A percentile compares a stretch with the other conserved stretches of the same genome.
These are phyloP conservation scores for Curvularia hawaiiensis DNA, from an alignment of 2,329 filamentous ascomycete genomes.

Conservation along the genomic window DNA sequence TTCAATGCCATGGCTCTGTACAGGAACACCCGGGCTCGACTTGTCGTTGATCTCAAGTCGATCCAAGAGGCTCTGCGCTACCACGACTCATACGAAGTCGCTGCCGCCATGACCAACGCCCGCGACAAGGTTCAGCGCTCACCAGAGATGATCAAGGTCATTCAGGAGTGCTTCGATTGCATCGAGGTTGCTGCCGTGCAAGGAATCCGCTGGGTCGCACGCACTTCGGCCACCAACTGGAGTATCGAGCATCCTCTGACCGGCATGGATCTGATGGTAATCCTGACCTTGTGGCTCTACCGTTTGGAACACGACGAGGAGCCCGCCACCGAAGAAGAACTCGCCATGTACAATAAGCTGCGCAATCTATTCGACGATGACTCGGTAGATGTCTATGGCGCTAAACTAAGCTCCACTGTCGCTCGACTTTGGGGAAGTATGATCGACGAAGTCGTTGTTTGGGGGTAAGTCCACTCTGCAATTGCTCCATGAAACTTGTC, in stretches of 20 bases:
- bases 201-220: constrained; percentile 97
- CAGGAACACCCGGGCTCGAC: constrained; percentile 86
- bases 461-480: constrained; percentile 76
- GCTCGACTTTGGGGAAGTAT: constrained; percentile 96
- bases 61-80: constrained; percentile 97
- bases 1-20: constrained; percentile 99
- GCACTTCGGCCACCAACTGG: constrained; percentile 97
- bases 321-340: constrained; percentile 80
- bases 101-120: constrained; percentile 92
- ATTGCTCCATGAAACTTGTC: constrained; percentile 6
- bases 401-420: constrained; percentile 92
- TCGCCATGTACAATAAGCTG: constrained; percentile 90
- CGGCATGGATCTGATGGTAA: constrained; percentile 96
- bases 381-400: constrained; percentile 77
- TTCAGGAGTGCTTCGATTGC: constrained; percentile 96
- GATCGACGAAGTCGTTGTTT: constrained; percentile 98
- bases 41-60: constrained; percentile 93
- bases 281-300: constrained; percentile 97
- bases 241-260: constrained; percentile 97
- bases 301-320: constrained; percentile 99
- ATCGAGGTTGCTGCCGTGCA: constrained; percentile 94
- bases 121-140: constrained; percentile 94
- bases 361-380: constrained; percentile 91
- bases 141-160: constrained; percentile 97
- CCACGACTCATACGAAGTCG: constrained; percentile 96